These are phyloP conservation scores for Ophiostoma sp. DNA, from an alignment of 2,329 filamentous ascomycete species.

Conservation along the genomic window DNA sequence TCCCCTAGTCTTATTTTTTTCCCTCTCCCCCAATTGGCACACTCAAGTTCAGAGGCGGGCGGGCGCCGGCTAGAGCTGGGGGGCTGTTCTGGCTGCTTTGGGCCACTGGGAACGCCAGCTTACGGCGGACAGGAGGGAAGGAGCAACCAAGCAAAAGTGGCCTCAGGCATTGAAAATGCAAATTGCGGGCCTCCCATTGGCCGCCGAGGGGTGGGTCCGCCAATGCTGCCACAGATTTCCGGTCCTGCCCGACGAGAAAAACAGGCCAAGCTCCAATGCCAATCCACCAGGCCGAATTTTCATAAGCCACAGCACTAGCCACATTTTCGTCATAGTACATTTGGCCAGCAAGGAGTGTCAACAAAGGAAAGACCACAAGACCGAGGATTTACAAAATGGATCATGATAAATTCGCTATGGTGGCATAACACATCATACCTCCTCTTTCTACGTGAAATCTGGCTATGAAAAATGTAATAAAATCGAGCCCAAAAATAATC, in stretches of 20 bases:
- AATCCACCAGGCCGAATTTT: slow-evolving; percentile 19
- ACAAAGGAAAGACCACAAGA: neutral
- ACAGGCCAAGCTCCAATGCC: neutral
- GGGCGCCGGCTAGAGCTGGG: slow-evolving; percentile 6
- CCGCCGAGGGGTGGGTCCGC: neutral
- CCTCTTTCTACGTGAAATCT: neutral
- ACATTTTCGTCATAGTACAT: neutral
- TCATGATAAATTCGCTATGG: neutral
- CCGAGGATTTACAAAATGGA: neutral
- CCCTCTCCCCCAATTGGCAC: slow-evolving; percentile 20
- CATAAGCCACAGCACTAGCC: neutral
- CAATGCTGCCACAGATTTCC: slow-evolving; percentile 23
- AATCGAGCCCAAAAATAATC: neutral
- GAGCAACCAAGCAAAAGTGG: neutral
- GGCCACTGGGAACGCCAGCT: neutral
- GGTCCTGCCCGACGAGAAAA: slow-evolving; percentile 30
- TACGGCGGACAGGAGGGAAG: slow-evolving; percentile 1
- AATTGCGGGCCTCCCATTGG: slow-evolving; percentile 30
- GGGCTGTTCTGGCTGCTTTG: neutral
- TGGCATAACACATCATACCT: neutral
- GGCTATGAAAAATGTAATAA: neutral
- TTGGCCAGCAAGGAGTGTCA: neutral
- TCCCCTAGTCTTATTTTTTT: slow-evolving; percentile 32
- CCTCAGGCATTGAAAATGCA: slow-evolving; percentile 30
- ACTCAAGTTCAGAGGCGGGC: neutral